Evolutionary conservation across 2,329 filamentous ascomycete genomes (phyloP), one percentile per base, ranked within the genome.

Genomic region (Parastagonospora avenae): DNA sequence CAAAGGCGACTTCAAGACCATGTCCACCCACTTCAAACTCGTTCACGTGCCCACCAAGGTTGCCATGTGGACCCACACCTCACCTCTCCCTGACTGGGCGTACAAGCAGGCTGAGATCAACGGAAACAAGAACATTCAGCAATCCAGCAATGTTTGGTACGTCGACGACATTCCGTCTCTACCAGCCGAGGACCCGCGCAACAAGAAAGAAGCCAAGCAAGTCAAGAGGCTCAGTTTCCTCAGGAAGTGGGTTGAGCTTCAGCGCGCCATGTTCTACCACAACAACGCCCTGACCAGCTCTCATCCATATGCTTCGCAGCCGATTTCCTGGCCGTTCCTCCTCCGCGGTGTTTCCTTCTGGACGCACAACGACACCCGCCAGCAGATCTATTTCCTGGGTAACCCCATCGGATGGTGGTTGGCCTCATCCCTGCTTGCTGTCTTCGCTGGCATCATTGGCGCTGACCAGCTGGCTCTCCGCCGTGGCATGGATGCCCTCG

Each of bases 81-180:
- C 87, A 52, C 91, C 94, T 42, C 85, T 99, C n/a, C 94, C 94
- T 4, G 94, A 99, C 4, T 99, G 94, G 94, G 94, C 84, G 24
- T 93, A 90, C 79, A 94, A 95, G 75, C 94, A 99, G 76, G 93
- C 96, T 68, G 94, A 99, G 74, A 97, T 99, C 80, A 99, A 99
- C 75, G 94, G 94, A 53, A 99, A 99, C 82, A 99, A 99, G 84
- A 95, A 96, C 72, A 80, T 95, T 46, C 81, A 86, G 27, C 90
- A 93, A 56, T 87, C 89, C 71, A 96, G 91, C 73, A 99, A 99
- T 73, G 82, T 96, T 55, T 99, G 94, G 94, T 88, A 89, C 63
- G 89, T 92, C 11, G 94, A 99, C 66, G 91, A 96, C 58, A 90
- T 97, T 45, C 85, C 90, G n/a, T 92, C 88, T 8, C 77, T 97